Percentiles rank a stretch among this genome's conserved stretches.
Evolutionary conservation across 306 rosid genomes (phyloP).

Genomic region (Quercus alba): DNA sequence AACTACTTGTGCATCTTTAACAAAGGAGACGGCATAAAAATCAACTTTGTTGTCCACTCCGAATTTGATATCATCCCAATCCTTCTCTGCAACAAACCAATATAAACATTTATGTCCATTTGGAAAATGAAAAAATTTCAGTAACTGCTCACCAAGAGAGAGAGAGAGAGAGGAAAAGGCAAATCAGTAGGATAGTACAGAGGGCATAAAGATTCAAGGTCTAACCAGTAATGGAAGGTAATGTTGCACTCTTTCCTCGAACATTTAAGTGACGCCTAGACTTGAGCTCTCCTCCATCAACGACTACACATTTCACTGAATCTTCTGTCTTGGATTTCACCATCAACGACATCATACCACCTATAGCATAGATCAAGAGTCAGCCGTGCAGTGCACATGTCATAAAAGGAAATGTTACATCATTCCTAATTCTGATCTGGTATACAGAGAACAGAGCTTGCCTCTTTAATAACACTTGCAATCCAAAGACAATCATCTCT

Average conservation of each 20-base stretch:
- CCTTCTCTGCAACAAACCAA: conserved; percentile 81
- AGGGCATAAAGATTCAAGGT: conserved; percentile 4
- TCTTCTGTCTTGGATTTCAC: conserved; percentile 83
- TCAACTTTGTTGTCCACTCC: conserved; percentile 98
- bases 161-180: not conserved
- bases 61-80: conserved; percentile 98
- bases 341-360: conserved; percentile 94
- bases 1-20: conserved; percentile 94
- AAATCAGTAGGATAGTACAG: not conserved
- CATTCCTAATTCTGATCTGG: not conserved
- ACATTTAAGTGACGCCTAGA: conserved; percentile 94
- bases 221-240: conserved; percentile 96
- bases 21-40: conserved; percentile 98
- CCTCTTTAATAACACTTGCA: not conserved
- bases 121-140: not conserved
- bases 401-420: not conserved
- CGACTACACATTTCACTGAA: conserved; percentile 90
- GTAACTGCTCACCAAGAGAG: conserved; percentile 1
- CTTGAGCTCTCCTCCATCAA: conserved; percentile 98
- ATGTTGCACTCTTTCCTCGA: conserved; percentile 96
- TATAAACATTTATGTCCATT: conserved; percentile 6
- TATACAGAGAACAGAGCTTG: not conserved
- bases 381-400: conserved; percentile 6
- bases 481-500: not conserved
- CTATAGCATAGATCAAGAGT: conserved; percentile 42